Evolutionary conservation across 768 basidiomycete species (phyloP), one percentile per base, ranked within the genome.

Genomic region (Lentinus tigrinus): DNA sequence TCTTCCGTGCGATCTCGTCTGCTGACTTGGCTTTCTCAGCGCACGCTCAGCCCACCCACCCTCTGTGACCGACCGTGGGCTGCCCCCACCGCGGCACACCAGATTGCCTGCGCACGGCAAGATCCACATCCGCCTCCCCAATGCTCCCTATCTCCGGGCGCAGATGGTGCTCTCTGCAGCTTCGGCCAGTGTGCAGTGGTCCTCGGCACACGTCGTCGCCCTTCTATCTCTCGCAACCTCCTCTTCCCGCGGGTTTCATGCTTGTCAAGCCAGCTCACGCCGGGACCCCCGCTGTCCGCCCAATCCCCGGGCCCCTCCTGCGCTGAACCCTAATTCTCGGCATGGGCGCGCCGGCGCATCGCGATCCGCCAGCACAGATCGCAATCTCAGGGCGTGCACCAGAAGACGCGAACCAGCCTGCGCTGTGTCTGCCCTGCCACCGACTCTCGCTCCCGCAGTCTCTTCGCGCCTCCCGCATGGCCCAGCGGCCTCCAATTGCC

Each of bases 1-100:
- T 49, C 52, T 56, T 38, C 54, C 53, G 44, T 47, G 43, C 57
- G 36, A 49, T 52, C 61, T 49, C 51, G 61, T 57, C 56, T 55
- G 53, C 56, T 64, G 56, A 60, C 63, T 53, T 42, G 40, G 49
- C 55, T 27, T 64, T 54, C 63, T 57, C 63, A 60, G 42, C 58
- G 52, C 39, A 47, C 54, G 52, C 50, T 34, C 54, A 10, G 13
- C 4, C 26, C 31, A 36, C n/a, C 57, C 58, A 37, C 36, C 54
- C n/a, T n/a, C n/a, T n/a, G n/a, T n/a, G n/a, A n/a, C n/a, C n/a
- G n/a, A n/a, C n/a, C n/a, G n/a, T n/a, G n/a, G n/a, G n/a, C n/a
- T n/a, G n/a, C n/a, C n/a, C n/a, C 57, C 58, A 37, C 36, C 54
- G 47, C 47, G 19, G 52, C 39, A 10, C 31, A 34, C 27, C 48